A percentile compares a stretch with the other conserved stretches of the same genome.
These are phyloP conservation scores for Cladobotryum mycophilum DNA, from an alignment of 2,329 filamentous ascomycete genomes.

Conservation along the genomic window DNA sequence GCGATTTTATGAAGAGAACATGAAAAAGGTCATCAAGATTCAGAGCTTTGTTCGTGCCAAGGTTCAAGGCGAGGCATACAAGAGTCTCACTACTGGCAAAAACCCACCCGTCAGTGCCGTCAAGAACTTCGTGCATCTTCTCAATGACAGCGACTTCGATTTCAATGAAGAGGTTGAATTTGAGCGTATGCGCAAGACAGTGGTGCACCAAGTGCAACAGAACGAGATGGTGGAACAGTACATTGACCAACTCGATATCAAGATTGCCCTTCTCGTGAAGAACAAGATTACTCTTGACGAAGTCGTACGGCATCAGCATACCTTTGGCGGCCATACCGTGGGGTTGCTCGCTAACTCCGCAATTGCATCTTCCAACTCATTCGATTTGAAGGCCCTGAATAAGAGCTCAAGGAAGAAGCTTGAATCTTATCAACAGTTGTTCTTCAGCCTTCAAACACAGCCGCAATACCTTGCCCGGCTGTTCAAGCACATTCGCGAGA, in stretches of 20 bases:
- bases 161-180: slow-evolving; percentile 99
- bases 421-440: slow-evolving; percentile 93
- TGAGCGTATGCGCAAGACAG: slow-evolving; percentile 87
- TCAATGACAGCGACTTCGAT: slow-evolving; percentile 97
- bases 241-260: slow-evolving; percentile 97
- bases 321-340: slow-evolving; percentile 85
- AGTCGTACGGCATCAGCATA: slow-evolving; percentile 92
- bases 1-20: slow-evolving; percentile 87
- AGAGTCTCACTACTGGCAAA: slow-evolving; percentile 90
- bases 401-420: slow-evolving; percentile 94
- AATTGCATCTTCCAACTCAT: slow-evolving; percentile 83
- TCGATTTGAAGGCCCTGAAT: slow-evolving; percentile 94
- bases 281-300: slow-evolving; percentile 99
- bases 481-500: slow-evolving; percentile 77
- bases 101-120: slow-evolving; percentile 95
- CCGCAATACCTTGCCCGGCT: slow-evolving; percentile 87
- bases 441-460: slow-evolving; percentile 95
- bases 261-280: slow-evolving; percentile 95
- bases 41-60: slow-evolving; percentile 94
- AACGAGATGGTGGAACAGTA: slow-evolving; percentile 98
- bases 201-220: slow-evolving; percentile 93
- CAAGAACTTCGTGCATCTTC: slow-evolving; percentile 94
- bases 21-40: slow-evolving; percentile 98
- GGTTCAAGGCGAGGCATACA: slow-evolving; percentile 96
- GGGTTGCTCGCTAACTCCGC: slow-evolving; percentile 82